Percentiles rank a stretch among this genome's conserved stretches.
Conservation (phyloP, 768 basidiomycete species). For the Rhodotorula toruloides region DNA sequence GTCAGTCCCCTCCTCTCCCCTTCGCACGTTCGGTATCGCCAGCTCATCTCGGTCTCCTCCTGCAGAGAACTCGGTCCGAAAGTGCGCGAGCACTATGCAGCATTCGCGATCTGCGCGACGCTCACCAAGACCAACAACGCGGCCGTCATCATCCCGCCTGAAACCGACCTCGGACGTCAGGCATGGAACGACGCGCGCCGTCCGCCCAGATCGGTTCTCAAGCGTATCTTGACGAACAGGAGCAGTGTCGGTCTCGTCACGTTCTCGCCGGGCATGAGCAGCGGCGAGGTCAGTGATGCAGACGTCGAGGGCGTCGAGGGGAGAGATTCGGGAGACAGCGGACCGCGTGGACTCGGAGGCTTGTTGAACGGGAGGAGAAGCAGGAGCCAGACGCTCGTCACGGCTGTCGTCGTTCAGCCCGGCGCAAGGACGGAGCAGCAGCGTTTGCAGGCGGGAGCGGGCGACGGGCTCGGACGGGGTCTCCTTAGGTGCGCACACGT, state of each 20-base stretch:
- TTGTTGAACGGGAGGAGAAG: constrained; percentile 4
- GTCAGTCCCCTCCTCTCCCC: background rate
- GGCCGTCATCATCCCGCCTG: constrained; percentile 21
- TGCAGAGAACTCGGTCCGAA: constrained; percentile 9
- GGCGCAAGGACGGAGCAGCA: constrained; percentile 5
- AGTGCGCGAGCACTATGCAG: constrained; percentile 19
- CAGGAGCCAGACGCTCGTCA: constrained; percentile 6
- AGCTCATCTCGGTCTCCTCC: background rate
- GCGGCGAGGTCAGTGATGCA: background rate
- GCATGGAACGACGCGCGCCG: constrained; percentile 33
- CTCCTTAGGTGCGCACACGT: constrained; percentile 13
- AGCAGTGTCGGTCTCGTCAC: no score
- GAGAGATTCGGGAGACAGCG: background rate
- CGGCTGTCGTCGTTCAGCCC: background rate
- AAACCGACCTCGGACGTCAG: constrained; percentile 13
- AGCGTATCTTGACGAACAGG: constrained; percentile 7
- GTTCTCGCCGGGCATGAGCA: background rate
- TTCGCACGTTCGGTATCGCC: background rate
- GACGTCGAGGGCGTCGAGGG: background rate
- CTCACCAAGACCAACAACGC: constrained; percentile 2
- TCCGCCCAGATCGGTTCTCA: constrained; percentile 13
- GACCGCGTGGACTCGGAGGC: background rate
- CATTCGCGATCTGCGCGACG: constrained; percentile 27
- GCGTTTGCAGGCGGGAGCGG: constrained; percentile 17
- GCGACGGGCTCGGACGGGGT: constrained; percentile 17